Evolutionary conservation across 2,329 filamentous ascomycete genomes (phyloP).

Genomic region (Trichoderma asperellum): DNA sequence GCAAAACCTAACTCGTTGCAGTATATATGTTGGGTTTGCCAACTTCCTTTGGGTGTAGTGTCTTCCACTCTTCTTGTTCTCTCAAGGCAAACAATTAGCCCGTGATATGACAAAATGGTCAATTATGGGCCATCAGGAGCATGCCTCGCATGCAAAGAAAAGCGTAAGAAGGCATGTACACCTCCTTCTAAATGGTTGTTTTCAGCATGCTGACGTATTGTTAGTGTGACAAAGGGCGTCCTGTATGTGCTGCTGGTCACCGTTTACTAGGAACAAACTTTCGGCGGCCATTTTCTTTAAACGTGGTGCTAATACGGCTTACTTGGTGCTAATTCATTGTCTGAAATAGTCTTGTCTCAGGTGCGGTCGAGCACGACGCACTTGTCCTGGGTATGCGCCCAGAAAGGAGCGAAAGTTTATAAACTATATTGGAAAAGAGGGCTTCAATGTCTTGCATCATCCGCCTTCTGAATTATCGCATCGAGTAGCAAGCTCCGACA

Average conservation of each 20-base stretch:
- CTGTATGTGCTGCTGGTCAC: background rate
- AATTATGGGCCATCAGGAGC: background rate
- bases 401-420: background rate
- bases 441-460: background rate
- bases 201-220: background rate
- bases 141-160: background rate
- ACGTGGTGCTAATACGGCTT: too few relatives aligned
- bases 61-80: background rate
- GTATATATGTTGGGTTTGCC: background rate
- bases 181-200: background rate
- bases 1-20: background rate
- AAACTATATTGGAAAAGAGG: background rate
- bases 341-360: background rate
- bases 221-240: background rate
- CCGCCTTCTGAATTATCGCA: background rate
- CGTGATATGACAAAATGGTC: background rate
- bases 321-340: background rate
- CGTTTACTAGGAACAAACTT: background rate
- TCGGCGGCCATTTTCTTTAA: background rate
- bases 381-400: background rate
- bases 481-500: background rate
- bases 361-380: background rate
- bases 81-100: background rate
- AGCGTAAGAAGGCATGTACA: background rate
- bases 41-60: background rate